Percentiles rank a stretch among this genome's conserved stretches.
phyloP scores from a whole-genome alignment of 495 filamentous ascomycete genomes.

The Penicillium alfredii region DNA sequence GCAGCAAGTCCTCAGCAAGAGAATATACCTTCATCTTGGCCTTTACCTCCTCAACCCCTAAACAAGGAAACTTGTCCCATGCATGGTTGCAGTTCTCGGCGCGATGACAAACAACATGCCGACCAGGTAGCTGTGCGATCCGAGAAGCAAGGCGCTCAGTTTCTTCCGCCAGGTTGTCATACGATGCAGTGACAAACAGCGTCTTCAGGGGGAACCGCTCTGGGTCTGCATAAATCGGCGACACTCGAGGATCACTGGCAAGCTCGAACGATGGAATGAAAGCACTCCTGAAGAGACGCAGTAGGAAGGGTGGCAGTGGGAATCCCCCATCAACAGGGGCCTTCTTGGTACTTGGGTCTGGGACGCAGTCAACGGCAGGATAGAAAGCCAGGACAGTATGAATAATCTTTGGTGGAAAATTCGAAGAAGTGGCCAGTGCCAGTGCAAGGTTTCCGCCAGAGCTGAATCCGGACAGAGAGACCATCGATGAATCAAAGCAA shows the following conservation, averaged over 20 bases:
- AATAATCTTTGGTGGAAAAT: background rate
- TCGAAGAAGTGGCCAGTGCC: background rate
- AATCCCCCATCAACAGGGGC: background rate
- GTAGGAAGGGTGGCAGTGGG: background rate
- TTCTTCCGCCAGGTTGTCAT: constrained; percentile 6
- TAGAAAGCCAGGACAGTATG: background rate
- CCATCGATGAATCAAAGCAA: constrained; percentile 9
- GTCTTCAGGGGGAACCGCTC: constrained; percentile 1
- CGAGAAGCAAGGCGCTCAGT: constrained; percentile 5
- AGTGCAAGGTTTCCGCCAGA: background rate
- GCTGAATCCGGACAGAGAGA: constrained; percentile 22
- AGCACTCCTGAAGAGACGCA: background rate
- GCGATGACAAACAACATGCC: constrained; percentile 1
- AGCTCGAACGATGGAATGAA: background rate
- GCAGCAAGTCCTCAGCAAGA: background rate
- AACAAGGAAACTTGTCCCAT: constrained; percentile 6
- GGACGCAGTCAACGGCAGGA: background rate
- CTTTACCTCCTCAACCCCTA: background rate
- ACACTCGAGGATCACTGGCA: background rate
- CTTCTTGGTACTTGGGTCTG: background rate
- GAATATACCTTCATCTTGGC: background rate
- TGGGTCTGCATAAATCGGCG: constrained; percentile 3
- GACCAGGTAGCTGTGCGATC: background rate
- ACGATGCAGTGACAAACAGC: constrained; percentile 7
- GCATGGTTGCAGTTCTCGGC: constrained; percentile 8